Evolutionary conservation across 2,329 filamentous ascomycete genomes (phyloP).

Genomic region (Pochonia chlamydosporia): DNA sequence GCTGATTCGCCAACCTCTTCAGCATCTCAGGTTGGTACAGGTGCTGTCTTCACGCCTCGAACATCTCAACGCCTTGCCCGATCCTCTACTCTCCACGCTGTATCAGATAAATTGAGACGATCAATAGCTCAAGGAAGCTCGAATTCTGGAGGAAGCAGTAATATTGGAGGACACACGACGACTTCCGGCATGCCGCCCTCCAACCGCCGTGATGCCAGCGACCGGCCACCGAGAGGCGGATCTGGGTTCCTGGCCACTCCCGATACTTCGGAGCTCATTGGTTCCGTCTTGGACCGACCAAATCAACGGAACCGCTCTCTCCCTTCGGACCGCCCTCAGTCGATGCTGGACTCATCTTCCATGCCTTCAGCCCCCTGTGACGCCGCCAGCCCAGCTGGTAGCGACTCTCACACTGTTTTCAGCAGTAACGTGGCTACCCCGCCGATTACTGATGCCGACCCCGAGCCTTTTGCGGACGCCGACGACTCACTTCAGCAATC

Average conservation of each 20-base stretch:
- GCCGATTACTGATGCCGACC: conserved; percentile 67
- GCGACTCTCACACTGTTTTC: conserved; percentile 55
- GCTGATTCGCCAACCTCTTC: conserved; percentile 21
- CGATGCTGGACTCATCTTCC: conserved; percentile 39
- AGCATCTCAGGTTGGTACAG: background rate
- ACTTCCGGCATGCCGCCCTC: background rate
- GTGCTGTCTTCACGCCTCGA: conserved; percentile 14
- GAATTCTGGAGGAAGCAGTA: conserved; percentile 1
- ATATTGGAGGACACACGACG: background rate
- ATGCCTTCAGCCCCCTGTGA: conserved; percentile 35
- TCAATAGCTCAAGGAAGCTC: conserved; percentile 22
- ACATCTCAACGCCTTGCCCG: conserved; percentile 19
- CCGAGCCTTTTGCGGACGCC: conserved; percentile 51
- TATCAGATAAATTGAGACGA: conserved; percentile 29
- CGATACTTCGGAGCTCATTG: conserved; percentile 45
- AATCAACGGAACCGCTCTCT: conserved; percentile 32
- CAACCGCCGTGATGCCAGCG: conserved; percentile 17
- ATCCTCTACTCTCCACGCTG: conserved; percentile 21
- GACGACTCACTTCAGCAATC: conserved; percentile 44
- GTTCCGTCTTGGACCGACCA: conserved; percentile 23
- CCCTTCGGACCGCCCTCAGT: conserved; percentile 34
- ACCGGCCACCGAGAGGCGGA: conserved; percentile 17
- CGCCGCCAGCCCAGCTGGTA: conserved; percentile 45
- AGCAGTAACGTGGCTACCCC: conserved; percentile 64
- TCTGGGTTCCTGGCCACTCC: conserved; percentile 47